Conservation (phyloP, 331 rosid genomes). For the Malus hybrid region DNA sequence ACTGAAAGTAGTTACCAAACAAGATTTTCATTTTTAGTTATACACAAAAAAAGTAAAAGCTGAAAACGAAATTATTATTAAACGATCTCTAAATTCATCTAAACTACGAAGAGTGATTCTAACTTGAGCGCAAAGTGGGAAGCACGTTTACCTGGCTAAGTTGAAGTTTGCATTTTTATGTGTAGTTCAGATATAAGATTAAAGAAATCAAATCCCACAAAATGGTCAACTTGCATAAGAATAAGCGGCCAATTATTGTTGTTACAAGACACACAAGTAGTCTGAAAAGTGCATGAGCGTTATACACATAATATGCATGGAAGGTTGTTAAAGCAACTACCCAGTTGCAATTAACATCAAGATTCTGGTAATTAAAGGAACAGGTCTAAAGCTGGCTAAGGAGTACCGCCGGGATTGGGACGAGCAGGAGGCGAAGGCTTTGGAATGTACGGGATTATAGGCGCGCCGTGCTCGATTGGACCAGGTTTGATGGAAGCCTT, state of each 20-base stretch:
- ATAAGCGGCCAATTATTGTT: neutral
- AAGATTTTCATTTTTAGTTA: too few species aligned
- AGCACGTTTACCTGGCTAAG: too few species aligned
- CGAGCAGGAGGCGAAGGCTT: conserved; percentile 46
- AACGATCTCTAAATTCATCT: too few species aligned
- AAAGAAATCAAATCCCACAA: neutral
- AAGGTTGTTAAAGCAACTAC: conserved; percentile 3
- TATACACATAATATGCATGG: neutral
- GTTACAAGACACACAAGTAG: neutral
- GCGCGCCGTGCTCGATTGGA: conserved; percentile 73
- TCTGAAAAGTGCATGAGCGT: neutral
- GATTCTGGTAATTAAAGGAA: neutral
- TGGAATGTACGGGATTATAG: conserved; percentile 63
- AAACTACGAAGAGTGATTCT: neutral
- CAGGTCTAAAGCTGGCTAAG: conserved; percentile 1
- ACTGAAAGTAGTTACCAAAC: too few species aligned
- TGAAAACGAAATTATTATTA: too few species aligned
- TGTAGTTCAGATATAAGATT: neutral
- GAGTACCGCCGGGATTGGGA: conserved; percentile 23
- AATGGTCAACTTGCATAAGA: neutral
- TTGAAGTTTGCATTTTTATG: too few species aligned
- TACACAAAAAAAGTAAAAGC: too few species aligned
- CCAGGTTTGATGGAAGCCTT: conserved; percentile 43
- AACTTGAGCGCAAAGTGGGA: neutral
- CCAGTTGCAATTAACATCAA: neutral